Evolutionary conservation across 805 yeast species (phyloP).

Genomic region (Naumovozyma dairenensis): DNA sequence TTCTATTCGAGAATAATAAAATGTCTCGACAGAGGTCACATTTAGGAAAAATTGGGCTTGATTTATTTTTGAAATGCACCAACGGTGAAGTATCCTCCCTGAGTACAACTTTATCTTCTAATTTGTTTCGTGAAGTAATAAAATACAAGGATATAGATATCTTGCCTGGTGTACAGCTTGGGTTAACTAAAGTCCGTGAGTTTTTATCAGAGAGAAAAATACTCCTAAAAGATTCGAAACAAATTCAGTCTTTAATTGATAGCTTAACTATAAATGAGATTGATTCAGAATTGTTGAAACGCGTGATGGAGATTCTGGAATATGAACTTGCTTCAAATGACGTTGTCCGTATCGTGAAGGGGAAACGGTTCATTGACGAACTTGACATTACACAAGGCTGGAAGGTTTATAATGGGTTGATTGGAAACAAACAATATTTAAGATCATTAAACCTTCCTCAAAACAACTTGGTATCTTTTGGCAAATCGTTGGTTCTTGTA

Average conservation of each 20-base stretch:
- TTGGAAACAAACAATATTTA: conserved; percentile 23
- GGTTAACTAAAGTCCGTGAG: conserved; percentile 10
- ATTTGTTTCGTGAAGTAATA: conserved; percentile 12
- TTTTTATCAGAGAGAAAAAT: conserved; percentile 12
- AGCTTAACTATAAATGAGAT: conserved; percentile 6
- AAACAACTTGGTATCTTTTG: conserved; percentile 19
- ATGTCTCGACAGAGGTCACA: conserved; percentile 6
- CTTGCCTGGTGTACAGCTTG: conserved; percentile 8
- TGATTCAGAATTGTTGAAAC: conserved; percentile 12
- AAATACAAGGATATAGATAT: conserved; percentile 13
- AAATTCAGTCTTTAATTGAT: conserved; percentile 14
- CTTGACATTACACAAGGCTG: conserved; percentile 26
- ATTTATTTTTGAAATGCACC: conserved; percentile 18
- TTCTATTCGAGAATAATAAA: too few species aligned
- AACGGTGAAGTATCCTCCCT: conserved; percentile 13
- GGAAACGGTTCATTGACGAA: conserved; percentile 19
- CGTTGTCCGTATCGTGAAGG: conserved; percentile 23
- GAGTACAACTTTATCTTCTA: conserved; percentile 13
- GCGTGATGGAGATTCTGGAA: conserved; percentile 16
- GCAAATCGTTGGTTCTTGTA: conserved; percentile 16
- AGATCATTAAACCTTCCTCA: conserved; percentile 19
- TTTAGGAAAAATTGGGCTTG: conserved; percentile 21
- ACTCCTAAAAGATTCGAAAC: conserved; percentile 5
- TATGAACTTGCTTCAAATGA: conserved; percentile 23
- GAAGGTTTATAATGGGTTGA: conserved; percentile 22